Evolutionary conservation across 805 yeast genomes (phyloP).

Genomic region (Yamadazyma sp.): DNA sequence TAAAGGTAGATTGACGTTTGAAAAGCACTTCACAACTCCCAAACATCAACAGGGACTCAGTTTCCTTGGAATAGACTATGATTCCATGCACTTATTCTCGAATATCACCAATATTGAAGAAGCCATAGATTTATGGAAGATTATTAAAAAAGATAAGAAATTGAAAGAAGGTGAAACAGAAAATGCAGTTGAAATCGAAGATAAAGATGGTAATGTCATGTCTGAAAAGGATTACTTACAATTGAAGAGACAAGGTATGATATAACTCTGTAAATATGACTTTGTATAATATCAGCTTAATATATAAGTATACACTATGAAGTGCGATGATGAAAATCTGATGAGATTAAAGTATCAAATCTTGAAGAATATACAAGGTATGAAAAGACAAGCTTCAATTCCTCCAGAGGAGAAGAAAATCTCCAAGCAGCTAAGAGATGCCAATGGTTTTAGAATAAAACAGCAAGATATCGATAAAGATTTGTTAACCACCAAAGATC

Average conservation of each 20-base stretch:
- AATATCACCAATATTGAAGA: constrained; percentile 69
- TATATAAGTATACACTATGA: too few species aligned
- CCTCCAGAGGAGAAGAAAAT: constrained; percentile 10
- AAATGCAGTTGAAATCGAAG: constrained; percentile 78
- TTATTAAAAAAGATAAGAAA: constrained; percentile 35
- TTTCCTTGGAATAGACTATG: constrained; percentile 67
- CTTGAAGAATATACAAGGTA: too few species aligned
- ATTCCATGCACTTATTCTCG: constrained; percentile 44
- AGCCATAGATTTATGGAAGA: constrained; percentile 57
- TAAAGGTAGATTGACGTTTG: constrained; percentile 70
- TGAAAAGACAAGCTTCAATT: constrained; percentile 14
- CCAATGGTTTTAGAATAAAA: constrained; percentile 46
- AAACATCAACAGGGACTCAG: constrained; percentile 72
- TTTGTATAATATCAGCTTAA: too few species aligned
- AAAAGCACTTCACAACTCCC: constrained; percentile 68
- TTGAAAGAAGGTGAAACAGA: constrained; percentile 43
- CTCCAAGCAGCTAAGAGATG: constrained; percentile 30
- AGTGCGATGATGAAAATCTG: too few species aligned
- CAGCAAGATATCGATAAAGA: constrained; percentile 43
- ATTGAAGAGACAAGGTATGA: constrained; percentile 80
- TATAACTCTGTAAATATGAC: too few species aligned
- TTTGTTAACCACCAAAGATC: constrained; percentile 39
- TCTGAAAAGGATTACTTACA: constrained; percentile 78
- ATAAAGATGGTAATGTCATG: constrained; percentile 91
- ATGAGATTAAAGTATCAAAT: too few species aligned